Base-by-base conservation (phyloP, 345 rosid species). In the Euphorbia lathyris region DNA sequence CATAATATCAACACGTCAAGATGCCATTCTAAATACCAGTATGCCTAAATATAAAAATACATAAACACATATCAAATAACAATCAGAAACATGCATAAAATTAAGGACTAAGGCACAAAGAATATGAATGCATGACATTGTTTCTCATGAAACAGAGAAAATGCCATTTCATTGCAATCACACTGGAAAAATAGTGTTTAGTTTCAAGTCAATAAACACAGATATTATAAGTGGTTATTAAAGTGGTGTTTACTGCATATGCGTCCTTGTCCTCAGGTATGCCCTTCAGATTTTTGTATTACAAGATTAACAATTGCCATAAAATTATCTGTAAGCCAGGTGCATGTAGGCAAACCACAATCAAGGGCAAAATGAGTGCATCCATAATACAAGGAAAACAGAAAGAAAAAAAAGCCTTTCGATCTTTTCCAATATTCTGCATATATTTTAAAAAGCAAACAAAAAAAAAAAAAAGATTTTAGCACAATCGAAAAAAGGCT, bases 11-110 rank as follows among this genome's bases (percentile, higher is more conserved):
- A 80, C 83, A 91, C 67, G 80, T 94, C 93, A 22, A 94, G 81
- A 77, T 86, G 93, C 97, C 92, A 94, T 63, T 84, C 93, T 13
- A 87, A 40, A 75, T 83, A 76, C 98, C 98, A 91, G 77, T 72
- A 76, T 60, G 66, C 81, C 99, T 94, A 74, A 75, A 45, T 52
- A 73, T 71, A 30, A 34, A 9, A 74, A 38, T 11, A 64, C 57
- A 70, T 17, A 22, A n/a, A 48, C 26, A 29, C 22, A 50, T 22
- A 72, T 47, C 13, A 7, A 7, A 55, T 22, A 51, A 63, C 59
- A 53, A 65, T 52, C 14, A 67, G 26, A 69, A 5, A 65, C 26
- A 32, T 30, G 29, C 50, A 55, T n/a, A 36, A 17, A 17, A 1
- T 50, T 5, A 55, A 13, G 20, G 0, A 36, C 52, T 30, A 20